Base-by-base conservation (phyloP, 306 rosid genomes). In the Citrullus amarus region DNA sequence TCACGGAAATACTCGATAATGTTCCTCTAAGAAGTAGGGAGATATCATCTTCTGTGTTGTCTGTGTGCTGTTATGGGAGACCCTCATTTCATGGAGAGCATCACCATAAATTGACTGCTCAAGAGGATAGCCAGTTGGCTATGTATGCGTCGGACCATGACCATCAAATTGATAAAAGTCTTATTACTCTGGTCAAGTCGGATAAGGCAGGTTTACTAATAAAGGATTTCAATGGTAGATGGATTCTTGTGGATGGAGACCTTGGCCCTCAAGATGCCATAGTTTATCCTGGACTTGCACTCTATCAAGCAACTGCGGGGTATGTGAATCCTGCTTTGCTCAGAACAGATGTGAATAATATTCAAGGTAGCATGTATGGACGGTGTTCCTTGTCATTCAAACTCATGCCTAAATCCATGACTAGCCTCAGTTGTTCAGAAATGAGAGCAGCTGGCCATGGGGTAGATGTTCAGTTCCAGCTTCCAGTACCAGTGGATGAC, bases 381-480 rank as follows among this genome's bases (percentile, higher is more conserved):
- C 84, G 93, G 38, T 92, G 96, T 75, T 95, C 99, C 58, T 82
- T 92, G 80, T 85, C 92, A 65, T 92, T 95, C 83, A 95, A 91
- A 80, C 96, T 95, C 39, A 87, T 89, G 88, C 98, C 99, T 46
- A 95, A 91, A 85, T 88, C 99, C 76, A 92, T 89, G 98, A 87
- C 91, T 79, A 88, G 84, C 80, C 89, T 95, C 75, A 92, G 87
- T 80, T 95, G 99, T 89, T 91, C 99, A 48, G 98, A 92, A 85
- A 95, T 95, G 99, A 91, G 93, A 81, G 93, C 93, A 0, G 97
- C 98, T 28, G 99, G 99, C 78, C 96, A 92, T 62, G 98, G 97
- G 67, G 91, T 95, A 59, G 99, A 95, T 78, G 86, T 95, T 79
- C 98, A 91, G 85, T 95, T 92, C 81, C 98, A 88, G 87, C 92